A percentile compares a stretch with the other conserved stretches of the same genome.
phyloP scores from a whole-genome alignment of 345 rosid species.

The Pugionium dolabratum region DNA sequence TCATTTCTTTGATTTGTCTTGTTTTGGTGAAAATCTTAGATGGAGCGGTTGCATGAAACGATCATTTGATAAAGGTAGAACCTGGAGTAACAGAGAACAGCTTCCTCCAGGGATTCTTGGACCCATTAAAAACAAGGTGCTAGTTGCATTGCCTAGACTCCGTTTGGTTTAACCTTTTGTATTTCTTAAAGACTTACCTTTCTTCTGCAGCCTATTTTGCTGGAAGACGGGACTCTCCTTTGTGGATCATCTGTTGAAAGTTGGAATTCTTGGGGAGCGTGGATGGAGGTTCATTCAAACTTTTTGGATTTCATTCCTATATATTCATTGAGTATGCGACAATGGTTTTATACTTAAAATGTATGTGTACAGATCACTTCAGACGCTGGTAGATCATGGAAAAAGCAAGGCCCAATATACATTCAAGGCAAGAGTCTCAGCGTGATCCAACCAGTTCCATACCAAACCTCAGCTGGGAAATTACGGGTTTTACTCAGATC shows the following conservation, averaged over 20 bases:
- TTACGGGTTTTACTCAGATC: conserved; percentile 68
- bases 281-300: conserved; percentile 67
- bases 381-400: conserved; percentile 79
- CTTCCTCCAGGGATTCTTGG: conserved; percentile 92
- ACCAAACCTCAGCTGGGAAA: conserved; percentile 56
- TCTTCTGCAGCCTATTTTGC: conserved; percentile 70
- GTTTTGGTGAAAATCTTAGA: conserved; percentile 43
- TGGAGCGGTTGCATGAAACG: conserved; percentile 98
- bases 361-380: conserved; percentile 58
- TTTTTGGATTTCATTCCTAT: not conserved
- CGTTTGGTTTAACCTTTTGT: not conserved
- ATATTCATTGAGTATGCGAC: conserved; percentile 6
- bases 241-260: conserved; percentile 94
- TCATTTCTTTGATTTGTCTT: conserved; percentile 15
- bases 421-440: conserved; percentile 61
- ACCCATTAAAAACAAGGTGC: conserved; percentile 87
- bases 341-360: conserved; percentile 14
- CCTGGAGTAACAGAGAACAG: conserved; percentile 80
- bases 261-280: conserved; percentile 97
- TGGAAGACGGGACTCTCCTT: conserved; percentile 64
- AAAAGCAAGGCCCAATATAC: conserved; percentile 79
- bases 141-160: conserved; percentile 8
- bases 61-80: conserved; percentile 73
- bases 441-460: conserved; percentile 96
- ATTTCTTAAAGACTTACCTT: not conserved